Evolutionary conservation across 2,329 filamentous ascomycete genomes (phyloP).

Genomic region (Colletotrichum phormii): DNA sequence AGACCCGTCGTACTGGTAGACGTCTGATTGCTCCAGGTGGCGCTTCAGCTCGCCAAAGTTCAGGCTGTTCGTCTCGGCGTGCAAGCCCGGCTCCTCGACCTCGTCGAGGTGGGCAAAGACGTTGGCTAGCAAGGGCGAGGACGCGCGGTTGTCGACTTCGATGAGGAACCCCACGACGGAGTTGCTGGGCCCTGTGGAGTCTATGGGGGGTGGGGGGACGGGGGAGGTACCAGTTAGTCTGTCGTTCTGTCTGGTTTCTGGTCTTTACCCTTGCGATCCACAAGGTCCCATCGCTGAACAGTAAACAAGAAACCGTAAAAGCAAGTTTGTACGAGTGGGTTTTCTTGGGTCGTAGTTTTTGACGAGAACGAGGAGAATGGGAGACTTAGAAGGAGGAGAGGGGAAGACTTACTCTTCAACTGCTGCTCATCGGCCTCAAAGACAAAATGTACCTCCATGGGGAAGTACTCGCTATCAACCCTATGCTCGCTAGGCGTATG

Average conservation of each 20-base stretch:
- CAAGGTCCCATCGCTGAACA: background rate
- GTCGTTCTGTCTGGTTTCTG: too few species aligned
- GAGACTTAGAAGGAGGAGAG: too few species aligned
- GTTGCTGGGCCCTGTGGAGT: conserved; percentile 43
- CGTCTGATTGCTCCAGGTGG: conserved; percentile 49
- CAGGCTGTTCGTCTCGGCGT: conserved; percentile 50
- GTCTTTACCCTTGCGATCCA: background rate
- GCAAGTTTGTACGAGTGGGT: background rate
- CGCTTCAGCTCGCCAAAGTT: conserved; percentile 54
- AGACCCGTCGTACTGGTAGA: conserved; percentile 67
- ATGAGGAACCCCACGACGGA: conserved; percentile 54
- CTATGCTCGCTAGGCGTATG: conserved; percentile 71
- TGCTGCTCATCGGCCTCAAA: conserved; percentile 47
- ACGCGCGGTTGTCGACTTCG: conserved; percentile 42
- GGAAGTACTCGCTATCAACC: conserved; percentile 55
- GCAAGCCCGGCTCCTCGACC: conserved; percentile 53
- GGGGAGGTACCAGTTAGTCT: background rate
- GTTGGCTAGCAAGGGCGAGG: conserved; percentile 46
- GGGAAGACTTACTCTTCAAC: conserved; percentile 10
- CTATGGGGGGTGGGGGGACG: too few species aligned
- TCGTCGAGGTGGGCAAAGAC: conserved; percentile 52
- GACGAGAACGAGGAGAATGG: background rate
- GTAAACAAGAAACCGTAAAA: background rate
- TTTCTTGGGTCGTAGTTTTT: background rate
- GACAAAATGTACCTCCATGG: conserved; percentile 56